These are phyloP conservation scores for Zasmidium angulare DNA, from an alignment of 2,329 filamentous ascomycete genomes.

Conservation along the genomic window DNA sequence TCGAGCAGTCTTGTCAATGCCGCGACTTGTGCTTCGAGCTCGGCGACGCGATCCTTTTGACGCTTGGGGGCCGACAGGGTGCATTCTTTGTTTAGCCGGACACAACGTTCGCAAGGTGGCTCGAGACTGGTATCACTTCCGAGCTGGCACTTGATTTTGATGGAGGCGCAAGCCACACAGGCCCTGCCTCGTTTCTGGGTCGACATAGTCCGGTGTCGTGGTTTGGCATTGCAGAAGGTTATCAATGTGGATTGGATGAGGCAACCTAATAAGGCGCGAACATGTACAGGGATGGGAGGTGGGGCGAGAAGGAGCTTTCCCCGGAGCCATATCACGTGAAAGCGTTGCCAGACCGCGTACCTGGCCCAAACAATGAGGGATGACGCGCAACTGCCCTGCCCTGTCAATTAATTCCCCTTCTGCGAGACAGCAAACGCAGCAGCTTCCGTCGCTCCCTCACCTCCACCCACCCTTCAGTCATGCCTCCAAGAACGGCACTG, in stretches of 20 bases:
- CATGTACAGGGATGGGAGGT: too few relatives aligned
- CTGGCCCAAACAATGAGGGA: too few relatives aligned
- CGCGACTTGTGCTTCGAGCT: constrained; percentile 34
- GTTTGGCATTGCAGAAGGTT: neutral
- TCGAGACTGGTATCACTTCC: constrained; percentile 14
- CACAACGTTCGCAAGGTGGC: constrained; percentile 31
- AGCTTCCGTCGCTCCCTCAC: neutral
- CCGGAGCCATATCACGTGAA: too few relatives aligned
- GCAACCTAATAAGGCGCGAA: too few relatives aligned
- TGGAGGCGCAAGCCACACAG: constrained; percentile 25
- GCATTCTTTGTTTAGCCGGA: constrained; percentile 30
- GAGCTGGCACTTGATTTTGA: constrained; percentile 32
- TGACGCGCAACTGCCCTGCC: too few relatives aligned
- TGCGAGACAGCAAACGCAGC: neutral
- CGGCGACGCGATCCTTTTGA: constrained; percentile 25
- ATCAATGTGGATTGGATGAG: too few relatives aligned
- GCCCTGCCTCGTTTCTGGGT: constrained; percentile 22
- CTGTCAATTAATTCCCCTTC: too few relatives aligned
- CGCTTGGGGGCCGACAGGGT: constrained; percentile 25
- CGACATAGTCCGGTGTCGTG: neutral
- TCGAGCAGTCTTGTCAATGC: constrained; percentile 28
- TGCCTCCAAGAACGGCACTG: neutral
- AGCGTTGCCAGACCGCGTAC: too few relatives aligned
- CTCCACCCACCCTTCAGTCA: neutral
- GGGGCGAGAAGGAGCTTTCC: too few relatives aligned